phyloP scores from a whole-genome alignment of 306 rosid genomes.

The Pachyrhizus erosus region DNA sequence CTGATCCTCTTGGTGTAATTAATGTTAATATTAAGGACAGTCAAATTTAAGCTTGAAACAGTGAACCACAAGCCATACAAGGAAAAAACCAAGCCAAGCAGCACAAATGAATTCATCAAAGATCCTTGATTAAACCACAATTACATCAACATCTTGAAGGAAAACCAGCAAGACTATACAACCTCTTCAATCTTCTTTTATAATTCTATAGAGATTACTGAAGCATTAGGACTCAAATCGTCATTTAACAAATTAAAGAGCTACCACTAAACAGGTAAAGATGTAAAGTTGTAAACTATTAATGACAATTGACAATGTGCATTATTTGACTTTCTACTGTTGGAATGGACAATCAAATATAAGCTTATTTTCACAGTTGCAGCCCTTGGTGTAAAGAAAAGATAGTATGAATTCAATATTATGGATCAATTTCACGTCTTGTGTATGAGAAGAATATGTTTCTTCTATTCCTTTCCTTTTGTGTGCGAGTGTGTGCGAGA shows the following conservation, averaged over 20 bases:
- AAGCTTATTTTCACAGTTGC: not conserved
- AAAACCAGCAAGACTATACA: conserved; percentile 15
- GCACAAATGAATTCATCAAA: conserved; percentile 28
- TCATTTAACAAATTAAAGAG: conserved; percentile 2
- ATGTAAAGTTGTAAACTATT: conserved; percentile 19
- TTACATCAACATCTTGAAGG: not conserved
- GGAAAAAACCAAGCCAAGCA: not conserved
- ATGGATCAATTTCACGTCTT: conserved; percentile 14
- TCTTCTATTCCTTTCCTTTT: not conserved
- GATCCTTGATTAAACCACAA: conserved; percentile 19
- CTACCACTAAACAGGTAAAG: not conserved
- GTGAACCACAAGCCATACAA: conserved; percentile 13
- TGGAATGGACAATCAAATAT: not conserved
- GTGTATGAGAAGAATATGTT: not conserved
- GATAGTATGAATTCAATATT: not conserved
- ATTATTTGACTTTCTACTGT: conserved; percentile 16
- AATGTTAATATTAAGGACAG: conserved; percentile 8
- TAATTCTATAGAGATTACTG: conserved; percentile 3
- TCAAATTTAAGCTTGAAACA: conserved; percentile 26
- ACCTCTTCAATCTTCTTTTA: conserved; percentile 16
- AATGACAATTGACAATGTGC: not conserved
- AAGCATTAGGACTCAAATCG: conserved; percentile 32
- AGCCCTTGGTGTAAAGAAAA: not conserved
- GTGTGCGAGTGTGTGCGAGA: not conserved
- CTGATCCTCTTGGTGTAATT: no score